Base-by-base conservation (phyloP, 2,329 filamentous ascomycete species). In the Penicillium polonicum region DNA sequence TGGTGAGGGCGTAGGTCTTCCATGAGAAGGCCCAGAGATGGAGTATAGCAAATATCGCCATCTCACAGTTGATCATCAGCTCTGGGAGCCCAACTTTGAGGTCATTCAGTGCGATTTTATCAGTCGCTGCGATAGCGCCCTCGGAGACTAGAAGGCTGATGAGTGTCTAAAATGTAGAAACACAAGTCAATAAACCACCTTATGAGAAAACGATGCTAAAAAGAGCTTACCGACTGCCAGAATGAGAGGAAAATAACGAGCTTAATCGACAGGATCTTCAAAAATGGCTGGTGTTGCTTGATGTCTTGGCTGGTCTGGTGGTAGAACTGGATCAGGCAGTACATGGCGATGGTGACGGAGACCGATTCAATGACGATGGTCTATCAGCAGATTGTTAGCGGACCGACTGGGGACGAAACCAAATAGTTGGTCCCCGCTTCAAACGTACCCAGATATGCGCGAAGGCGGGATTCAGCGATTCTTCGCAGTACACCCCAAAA, bases 211-310 rank as follows among this genome's bases (percentile, higher is more conserved):
- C 36, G 51, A 31, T 45, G 36, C 35, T 29, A n/a, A 9, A 25
- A 5, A 29, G 46, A 64, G 13, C 76, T 63, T 67, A 82, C 79
- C 33, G 78, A 80, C 70, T 96, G 91, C 91, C 91, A 96, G 74
- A 95, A 95, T 36, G 88, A 92, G 65, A 96, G 82, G 79, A 96
- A 96, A 68, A 96, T 91, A 69, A 95, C 91, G 29, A 95, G 82
- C 75, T 96, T 96, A 76, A 96, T 94, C 68, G 90, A 89, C 21
- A 91, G 71, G 27, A 96, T 86, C 74, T 96, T 96, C 63, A 93
- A 75, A 64, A 93, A 88, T 0, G 91, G 89, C 19, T 78, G 81
- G 70, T 95, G 85, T 53, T 87, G 82, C 8, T 82, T 80, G 27
- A 96, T 81, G 58, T 90, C 84, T 1, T 81, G 76, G 61, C 85